Evolutionary conservation across 1,139 yeast genomes (phyloP), one percentile per base, ranked within the genome.

Genomic region (Groenewaldozyma sp.): DNA sequence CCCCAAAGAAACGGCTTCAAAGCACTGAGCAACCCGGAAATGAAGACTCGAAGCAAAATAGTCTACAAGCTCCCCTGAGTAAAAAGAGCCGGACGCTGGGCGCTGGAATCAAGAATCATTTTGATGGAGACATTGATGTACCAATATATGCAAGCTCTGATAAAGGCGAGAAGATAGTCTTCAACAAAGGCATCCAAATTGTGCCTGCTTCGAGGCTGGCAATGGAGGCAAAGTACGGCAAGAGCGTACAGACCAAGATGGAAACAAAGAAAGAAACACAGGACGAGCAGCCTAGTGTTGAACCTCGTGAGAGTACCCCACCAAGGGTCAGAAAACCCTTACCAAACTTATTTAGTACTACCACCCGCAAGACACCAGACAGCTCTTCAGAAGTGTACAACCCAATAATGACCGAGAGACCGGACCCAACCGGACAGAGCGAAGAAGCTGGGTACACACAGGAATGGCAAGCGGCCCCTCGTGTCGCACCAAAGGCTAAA

Each of bases 121-220:
- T 52, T 35, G 58, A 53, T 32, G 58, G 58, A 3, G 54, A 53
- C 24, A 38, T 53, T 21, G 31, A 29, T 1, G 33, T 47, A 22
- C 45, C 49, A 2, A 16, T 13, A 24, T 36, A 31, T 11, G 24
- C 26, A 10, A 33, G 17, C 14, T 24, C 39, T 7, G 27, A 33
- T 14, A 13, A 27, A 14, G 16, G 16, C 17, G 38, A 13, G 3
- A 24, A 34, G 3, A n/a, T n/a, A n/a, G 35, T 34, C 17, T 32
- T 34, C 14, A 34, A 39, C 13, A 36, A 40, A 24, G 37, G 42
- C 10, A 37, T 40, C 36, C 38, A 44, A 31, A 40, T 54, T 6
- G 45, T 54, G 3, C 56, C 58, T 13, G 56, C 57, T 1, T 42
- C 56, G 6, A 54, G 53, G 4, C 46, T 52, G n/a, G 57, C 56